phyloP scores from a whole-genome alignment of 129 eudicot species.

The Scalesia atractyloides region DNA sequence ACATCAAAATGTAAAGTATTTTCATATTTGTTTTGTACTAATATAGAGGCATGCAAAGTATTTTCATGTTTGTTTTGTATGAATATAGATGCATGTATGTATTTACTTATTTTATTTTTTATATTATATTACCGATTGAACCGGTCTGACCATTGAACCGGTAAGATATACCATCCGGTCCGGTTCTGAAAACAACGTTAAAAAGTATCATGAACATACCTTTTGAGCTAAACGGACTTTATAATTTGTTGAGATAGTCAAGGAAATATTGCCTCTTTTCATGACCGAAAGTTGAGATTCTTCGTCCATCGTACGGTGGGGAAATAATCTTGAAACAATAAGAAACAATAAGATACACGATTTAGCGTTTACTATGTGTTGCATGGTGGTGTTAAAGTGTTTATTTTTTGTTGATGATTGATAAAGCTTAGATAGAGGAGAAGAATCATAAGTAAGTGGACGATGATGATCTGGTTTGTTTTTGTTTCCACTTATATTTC shows the following conservation, averaged over 20 bases:
- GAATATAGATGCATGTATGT: no score
- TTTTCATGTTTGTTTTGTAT: no score
- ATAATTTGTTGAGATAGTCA: slow-evolving; percentile 27
- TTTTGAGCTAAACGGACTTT: slow-evolving; percentile 31
- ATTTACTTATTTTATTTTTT: no score
- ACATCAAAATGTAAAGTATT: no score
- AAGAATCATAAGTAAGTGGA: neutral
- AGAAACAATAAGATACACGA: neutral
- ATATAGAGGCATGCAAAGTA: no score
- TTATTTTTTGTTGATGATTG: neutral
- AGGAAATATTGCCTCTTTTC: slow-evolving; percentile 29
- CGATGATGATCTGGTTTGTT: neutral
- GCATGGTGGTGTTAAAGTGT: neutral
- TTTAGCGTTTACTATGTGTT: slow-evolving; percentile 12
- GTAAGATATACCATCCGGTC: no score
- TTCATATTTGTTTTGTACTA: no score
- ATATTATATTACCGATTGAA: no score
- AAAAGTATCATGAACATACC: slow-evolving; percentile 14
- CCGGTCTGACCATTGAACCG: no score
- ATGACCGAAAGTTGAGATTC: slow-evolving; percentile 14
- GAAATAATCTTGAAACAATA: neutral
- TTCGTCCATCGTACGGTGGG: neutral
- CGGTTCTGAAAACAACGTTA: no score
- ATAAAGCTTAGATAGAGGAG: neutral
- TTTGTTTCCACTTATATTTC: neutral